These are phyloP conservation scores for Penicillium sp. DNA, from an alignment of 2,329 filamentous ascomycete genomes.

Conservation along the genomic window DNA sequence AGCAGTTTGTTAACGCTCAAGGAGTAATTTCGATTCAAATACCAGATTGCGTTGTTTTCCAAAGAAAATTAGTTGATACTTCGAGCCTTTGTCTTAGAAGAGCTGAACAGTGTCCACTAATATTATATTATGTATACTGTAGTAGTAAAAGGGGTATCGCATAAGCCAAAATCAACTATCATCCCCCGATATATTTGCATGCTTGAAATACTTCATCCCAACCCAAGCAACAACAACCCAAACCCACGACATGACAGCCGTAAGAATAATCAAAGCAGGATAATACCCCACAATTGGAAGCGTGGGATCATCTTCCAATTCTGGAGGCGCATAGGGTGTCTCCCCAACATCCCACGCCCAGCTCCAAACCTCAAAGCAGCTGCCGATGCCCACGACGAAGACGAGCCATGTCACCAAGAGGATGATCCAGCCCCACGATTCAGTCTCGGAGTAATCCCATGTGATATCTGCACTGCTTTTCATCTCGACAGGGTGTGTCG, in stretches of 20 bases:
- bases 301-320: constrained; percentile 91
- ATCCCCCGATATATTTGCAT: constrained; percentile 81
- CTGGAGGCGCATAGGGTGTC: constrained; percentile 91
- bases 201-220: constrained; percentile 98
- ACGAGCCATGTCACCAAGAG: constrained; percentile 89
- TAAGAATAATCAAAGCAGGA: constrained; percentile 88
- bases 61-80: not conserved
- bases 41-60: not conserved
- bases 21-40: not conserved
- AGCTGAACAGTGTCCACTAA: too few relatives aligned
- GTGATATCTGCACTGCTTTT: constrained; percentile 44
- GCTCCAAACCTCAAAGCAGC: constrained; percentile 90
- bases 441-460: constrained; percentile 92
- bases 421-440: constrained; percentile 98
- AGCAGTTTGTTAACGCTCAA: not conserved
- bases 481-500: constrained; percentile 33
- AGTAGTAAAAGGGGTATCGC: not conserved
- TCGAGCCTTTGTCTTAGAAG: too few relatives aligned
- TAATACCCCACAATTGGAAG: constrained; percentile 97
- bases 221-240: constrained; percentile 98
- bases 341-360: constrained; percentile 99
- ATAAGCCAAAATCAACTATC: constrained; percentile 38
- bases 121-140: constrained; percentile 2
- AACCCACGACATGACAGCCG: constrained; percentile 96
- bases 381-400: constrained; percentile 95